Base-by-base conservation (phyloP, 163 green algal species). In the Scenedesmus sp. region DNA sequence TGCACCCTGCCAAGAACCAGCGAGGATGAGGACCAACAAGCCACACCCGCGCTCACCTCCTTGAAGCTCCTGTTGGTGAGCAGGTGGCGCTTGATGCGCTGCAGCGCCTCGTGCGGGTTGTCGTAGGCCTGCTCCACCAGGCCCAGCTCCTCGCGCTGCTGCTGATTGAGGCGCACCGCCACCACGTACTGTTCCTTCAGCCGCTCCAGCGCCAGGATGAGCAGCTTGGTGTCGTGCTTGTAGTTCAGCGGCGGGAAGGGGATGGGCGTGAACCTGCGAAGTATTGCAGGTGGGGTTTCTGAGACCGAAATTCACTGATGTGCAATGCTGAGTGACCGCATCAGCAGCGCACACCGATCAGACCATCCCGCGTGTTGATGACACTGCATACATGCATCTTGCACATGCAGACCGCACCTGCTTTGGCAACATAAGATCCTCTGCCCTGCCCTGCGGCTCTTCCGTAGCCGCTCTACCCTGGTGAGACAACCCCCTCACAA, bases 201-300 rank as follows among this genome's bases (percentile, higher is more conserved):
- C 33, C 98, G 96, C 95, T 99, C 98, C 90, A 99, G 95, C 56
- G 97, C 98, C 89, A 99, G 97, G 92, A 99, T 99, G 82, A 99
- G 96, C 93, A 99, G 97, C 98, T 99, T 99, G 92, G 98, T 99
- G 96, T 99, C 98, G 92, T 99, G 98, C 96, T 99, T 99, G 97
- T 99, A 99, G 83, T 97, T 99, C 24, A 99, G 97, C 33, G 98
- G 98, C 12, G 98, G 98, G 96, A 99, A 99, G 78, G 98, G 98
- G 93, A 99, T 99, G 89, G 97, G 97, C 44, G 93, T 94, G 85
- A 94, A 92, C 81, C 89, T 89, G 81, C 24, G 78, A 16, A 42
- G 70, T 9, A 24, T 4, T 22, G 3, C 10, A 24, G 70, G n/a
- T 10, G 2, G 30, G 70, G n/a, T n/a, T n/a, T n/a, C n/a, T n/a